A percentile compares a stretch with the other conserved stretches of the same genome.
Evolutionary conservation across 768 basidiomycete species (phyloP).

Genomic region (Phaffia australis): DNA sequence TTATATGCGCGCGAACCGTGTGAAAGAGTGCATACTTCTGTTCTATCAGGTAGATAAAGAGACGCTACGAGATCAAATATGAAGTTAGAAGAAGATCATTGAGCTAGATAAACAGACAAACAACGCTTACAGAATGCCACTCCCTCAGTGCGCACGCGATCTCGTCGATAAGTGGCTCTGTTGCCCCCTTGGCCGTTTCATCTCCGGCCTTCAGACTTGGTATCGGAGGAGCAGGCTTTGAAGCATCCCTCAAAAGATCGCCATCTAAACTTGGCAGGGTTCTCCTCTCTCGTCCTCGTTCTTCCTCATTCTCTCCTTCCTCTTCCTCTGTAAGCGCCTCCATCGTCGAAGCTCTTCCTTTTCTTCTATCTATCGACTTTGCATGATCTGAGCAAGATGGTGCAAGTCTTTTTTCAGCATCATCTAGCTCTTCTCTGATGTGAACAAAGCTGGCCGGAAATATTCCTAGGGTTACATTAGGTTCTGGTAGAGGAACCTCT

Average conservation of each 20-base stretch:
- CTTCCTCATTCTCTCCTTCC: conserved; percentile 38
- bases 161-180: conserved; percentile 89
- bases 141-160: conserved; percentile 91
- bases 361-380: conserved; percentile 5
- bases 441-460: conserved; percentile 84
- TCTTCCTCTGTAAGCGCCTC: conserved; percentile 55
- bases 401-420: conserved; percentile 74
- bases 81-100: conserved; percentile 35
- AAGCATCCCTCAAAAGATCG: conserved; percentile 6
- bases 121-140: conserved; percentile 55
- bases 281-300: background rate
- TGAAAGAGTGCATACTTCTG: conserved; percentile 85
- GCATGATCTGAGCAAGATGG: conserved; percentile 55
- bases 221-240: conserved; percentile 65
- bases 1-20: conserved; percentile 75
- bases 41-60: conserved; percentile 80
- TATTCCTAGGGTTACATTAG: conserved; percentile 73
- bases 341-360: conserved; percentile 43
- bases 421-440: conserved; percentile 71
- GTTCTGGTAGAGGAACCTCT: conserved; percentile 30
- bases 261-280: background rate
- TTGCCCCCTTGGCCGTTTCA: conserved; percentile 70
- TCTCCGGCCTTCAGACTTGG: conserved; percentile 92
- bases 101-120: background rate
- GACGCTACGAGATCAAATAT: conserved; percentile 34